Percentiles rank a stretch among this genome's conserved stretches.
Conservation (phyloP, 495 filamentous ascomycete species). For the Parathielavia hyrcaniae region DNA sequence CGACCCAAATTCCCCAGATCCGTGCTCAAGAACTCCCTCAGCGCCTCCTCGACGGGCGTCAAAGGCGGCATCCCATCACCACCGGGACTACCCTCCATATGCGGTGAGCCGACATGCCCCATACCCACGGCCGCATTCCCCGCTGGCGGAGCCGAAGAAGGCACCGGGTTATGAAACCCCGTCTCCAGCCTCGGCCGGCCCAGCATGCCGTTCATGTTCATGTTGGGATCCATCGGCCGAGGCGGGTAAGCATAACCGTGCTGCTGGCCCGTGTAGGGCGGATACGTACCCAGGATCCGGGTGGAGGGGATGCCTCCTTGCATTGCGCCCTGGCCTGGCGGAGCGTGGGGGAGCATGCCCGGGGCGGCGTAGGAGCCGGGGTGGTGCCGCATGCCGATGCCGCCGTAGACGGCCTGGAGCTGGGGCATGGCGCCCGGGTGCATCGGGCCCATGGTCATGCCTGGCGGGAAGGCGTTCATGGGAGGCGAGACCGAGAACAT, state of each 20-base stretch:
- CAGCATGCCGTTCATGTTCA: background rate
- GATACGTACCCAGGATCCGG: background rate
- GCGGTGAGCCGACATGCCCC: conserved; percentile 3
- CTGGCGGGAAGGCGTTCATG: conserved; percentile 7
- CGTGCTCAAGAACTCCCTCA: conserved; percentile 12
- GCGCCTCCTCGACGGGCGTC: conserved; percentile 17
- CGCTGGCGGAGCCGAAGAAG: background rate
- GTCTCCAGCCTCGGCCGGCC: conserved; percentile 10
- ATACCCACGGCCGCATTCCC: conserved; percentile 1
- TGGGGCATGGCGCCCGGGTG: conserved; percentile 17
- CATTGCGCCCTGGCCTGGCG: conserved; percentile 21
- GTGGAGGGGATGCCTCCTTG: background rate
- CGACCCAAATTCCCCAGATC: conserved; percentile 10
- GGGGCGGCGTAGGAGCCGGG: background rate
- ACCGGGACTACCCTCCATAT: background rate
- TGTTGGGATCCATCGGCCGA: background rate
- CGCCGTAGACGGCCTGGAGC: conserved; percentile 18
- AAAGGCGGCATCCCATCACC: conserved; percentile 7
- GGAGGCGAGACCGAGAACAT: background rate
- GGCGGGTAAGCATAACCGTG: background rate
- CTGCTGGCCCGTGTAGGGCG: conserved; percentile 3
- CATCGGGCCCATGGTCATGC: conserved; percentile 5
- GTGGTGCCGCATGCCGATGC: conserved; percentile 13
- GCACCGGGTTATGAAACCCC: conserved; percentile 1
- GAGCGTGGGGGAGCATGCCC: conserved; percentile 1